phyloP scores from a whole-genome alignment of 2,329 filamentous ascomycete genomes.

The Microcera coccophila region DNA sequence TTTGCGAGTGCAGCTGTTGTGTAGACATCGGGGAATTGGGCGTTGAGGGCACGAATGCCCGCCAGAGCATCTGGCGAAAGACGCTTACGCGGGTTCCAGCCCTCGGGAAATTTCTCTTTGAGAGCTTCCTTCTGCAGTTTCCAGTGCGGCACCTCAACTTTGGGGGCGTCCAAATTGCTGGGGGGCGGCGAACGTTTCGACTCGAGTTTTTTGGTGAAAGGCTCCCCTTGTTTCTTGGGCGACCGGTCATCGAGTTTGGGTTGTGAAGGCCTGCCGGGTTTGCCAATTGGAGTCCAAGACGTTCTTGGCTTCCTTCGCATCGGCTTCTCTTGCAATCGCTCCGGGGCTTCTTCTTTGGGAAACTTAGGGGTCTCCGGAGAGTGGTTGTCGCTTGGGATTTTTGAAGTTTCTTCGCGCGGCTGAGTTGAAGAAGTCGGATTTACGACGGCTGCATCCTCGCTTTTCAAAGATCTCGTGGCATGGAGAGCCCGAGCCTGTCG shows the following conservation, averaged over 20 bases:
- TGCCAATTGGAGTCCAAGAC: not conserved
- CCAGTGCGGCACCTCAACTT: constrained; percentile 52
- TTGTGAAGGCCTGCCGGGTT: not conserved
- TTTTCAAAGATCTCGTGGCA: constrained; percentile 13
- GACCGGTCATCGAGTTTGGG: not conserved
- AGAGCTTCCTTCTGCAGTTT: constrained; percentile 70
- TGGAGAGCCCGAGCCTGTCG: constrained; percentile 24
- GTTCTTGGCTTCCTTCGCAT: not conserved
- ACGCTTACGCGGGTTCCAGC: constrained; percentile 79
- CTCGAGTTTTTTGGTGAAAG: not conserved
- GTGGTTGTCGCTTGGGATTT: not conserved
- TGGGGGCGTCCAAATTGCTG: not conserved
- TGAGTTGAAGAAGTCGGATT: not conserved
- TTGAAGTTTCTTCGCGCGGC: not conserved
- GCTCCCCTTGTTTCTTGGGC: not conserved
- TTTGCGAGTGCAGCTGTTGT: constrained; percentile 68
- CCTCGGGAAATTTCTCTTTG: constrained; percentile 71
- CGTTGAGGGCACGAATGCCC: constrained; percentile 81
- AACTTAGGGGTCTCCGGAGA: not conserved
- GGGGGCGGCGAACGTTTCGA: too few species aligned
- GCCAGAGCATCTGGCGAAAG: constrained; percentile 88
- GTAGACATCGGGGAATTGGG: constrained; percentile 72
- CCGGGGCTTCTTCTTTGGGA: not conserved
- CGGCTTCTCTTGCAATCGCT: not conserved
- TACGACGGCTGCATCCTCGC: constrained; percentile 12